Evolutionary conservation across 2,329 filamentous ascomycete genomes (phyloP).

Genomic region (Calcarisporium arbuscula): DNA sequence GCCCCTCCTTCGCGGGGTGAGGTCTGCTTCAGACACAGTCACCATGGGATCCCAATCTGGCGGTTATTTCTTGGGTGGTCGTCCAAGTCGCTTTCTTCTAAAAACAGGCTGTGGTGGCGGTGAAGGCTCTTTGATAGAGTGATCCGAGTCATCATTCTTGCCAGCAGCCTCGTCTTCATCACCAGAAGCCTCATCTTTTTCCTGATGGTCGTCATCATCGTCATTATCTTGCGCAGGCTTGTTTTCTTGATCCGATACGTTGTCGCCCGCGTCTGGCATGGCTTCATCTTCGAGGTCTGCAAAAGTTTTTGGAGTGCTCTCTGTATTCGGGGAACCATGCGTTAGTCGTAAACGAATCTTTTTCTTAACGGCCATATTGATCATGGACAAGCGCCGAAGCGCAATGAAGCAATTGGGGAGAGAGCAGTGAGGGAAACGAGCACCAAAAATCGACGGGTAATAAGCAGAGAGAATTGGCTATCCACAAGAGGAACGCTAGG

Average conservation of each 20-base stretch:
- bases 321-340: constrained; percentile 23
- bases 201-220: constrained; percentile 37
- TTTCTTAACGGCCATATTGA: constrained; percentile 20
- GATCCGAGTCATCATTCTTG: constrained; percentile 43
- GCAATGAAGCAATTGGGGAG: background rate
- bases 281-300: constrained; percentile 34
- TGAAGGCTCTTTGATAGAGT: constrained; percentile 43
- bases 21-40: constrained; percentile 47
- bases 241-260: constrained; percentile 11
- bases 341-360: constrained; percentile 28
- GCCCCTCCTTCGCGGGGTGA: constrained; percentile 56
- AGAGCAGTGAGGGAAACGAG: background rate
- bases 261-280: constrained; percentile 27
- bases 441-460: background rate
- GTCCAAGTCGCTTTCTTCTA: constrained; percentile 72
- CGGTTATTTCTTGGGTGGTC: constrained; percentile 78
- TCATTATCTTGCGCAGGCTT: constrained; percentile 25
- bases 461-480: background rate
- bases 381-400: background rate
- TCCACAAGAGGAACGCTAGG: background rate
- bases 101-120: constrained; percentile 57
- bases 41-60: constrained; percentile 68
- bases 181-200: constrained; percentile 29
- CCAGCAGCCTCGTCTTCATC: constrained; percentile 33
- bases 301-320: constrained; percentile 36